Percentiles rank a stretch among this genome's conserved stretches.
Evolutionary conservation across 2,329 filamentous ascomycete species (phyloP).

Genomic region (Neonectria faginata): DNA sequence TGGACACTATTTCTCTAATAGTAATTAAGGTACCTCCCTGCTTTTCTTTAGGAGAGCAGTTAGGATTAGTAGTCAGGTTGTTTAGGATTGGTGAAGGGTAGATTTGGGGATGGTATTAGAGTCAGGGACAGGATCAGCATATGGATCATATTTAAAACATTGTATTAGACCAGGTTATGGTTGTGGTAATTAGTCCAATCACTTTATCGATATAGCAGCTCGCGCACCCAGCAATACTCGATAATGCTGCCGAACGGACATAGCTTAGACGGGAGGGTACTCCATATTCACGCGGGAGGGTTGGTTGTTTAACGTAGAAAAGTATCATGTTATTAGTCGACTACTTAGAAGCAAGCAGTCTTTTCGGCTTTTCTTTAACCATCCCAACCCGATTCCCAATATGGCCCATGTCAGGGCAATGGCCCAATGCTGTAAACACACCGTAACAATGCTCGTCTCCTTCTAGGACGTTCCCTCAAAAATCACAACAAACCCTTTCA

Average conservation of each 20-base stretch:
- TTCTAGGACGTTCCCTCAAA: constrained; percentile 26
- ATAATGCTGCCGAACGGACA: neutral
- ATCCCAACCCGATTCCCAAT: constrained; percentile 39
- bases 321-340: constrained; percentile 41
- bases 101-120: too few species aligned
- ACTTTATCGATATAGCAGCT: too few species aligned
- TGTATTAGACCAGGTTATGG: too few species aligned
- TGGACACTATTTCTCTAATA: too few species aligned
- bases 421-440: constrained; percentile 44
- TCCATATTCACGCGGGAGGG: neutral
- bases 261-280: neutral
- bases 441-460: constrained; percentile 44
- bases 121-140: too few species aligned
- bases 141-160: too few species aligned
- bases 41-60: too few species aligned
- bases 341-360: constrained; percentile 38
- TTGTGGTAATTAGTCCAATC: too few species aligned
- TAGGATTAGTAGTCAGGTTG: too few species aligned
- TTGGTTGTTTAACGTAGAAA: constrained; percentile 29
- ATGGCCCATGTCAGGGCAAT: constrained; percentile 42
- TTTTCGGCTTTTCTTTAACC: constrained; percentile 48
- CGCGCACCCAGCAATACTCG: too few species aligned
- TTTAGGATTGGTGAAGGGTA: too few species aligned
- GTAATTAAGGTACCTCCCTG: too few species aligned
- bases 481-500: constrained; percentile 34